Base-by-base conservation (phyloP, 768 basidiomycete species). In the Lentinula guzmanii region DNA sequence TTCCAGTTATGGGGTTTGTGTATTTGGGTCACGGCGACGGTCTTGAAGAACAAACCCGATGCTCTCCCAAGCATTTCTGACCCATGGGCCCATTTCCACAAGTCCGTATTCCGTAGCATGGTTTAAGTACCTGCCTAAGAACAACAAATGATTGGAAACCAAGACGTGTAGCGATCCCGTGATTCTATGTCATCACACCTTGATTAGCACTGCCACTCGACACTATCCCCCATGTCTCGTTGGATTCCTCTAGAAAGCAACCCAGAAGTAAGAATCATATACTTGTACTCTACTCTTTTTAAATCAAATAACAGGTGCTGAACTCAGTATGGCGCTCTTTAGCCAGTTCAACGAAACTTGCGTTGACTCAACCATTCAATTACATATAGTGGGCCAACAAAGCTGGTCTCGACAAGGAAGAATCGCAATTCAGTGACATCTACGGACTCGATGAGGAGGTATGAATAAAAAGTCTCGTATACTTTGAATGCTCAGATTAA, bases 221-320 rank as follows among this genome's bases (percentile, higher is more conserved):
- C 28, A 28, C 28, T 28, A 1, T 5, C n/a, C 42, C 6, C 42
- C 21, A 55, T 55, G 53, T 11, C 56, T 46, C 79, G 75, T 48
- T 93, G 91, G 91, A 84, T 93, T 55, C 91, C 91, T 7, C 78
- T 93, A 11, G 91, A 93, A 74, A 86, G 86, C 65, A 90, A 90
- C 67, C 91, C 77, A 56, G 76, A 78, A 48, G 76, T 76, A 63
- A 28, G 28, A 28, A 28, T 4, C 28, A 50, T 64, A 4, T 10
- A 35, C 1, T 18, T 35, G 34, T 24, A 52, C 37, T 55, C 58
- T 50, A 64, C 46, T 21, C 58, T 11, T 65, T 51, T 53, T 57
- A 8, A 59, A 8, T 18, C 24, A 18, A 18, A 35, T 46, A 41
- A 13, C 61, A 84, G 81, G 76, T 85, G 6, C 74, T 83, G 60